phyloP scores from a whole-genome alignment of 257 asterid species.

The Penstemon newberryi region DNA sequence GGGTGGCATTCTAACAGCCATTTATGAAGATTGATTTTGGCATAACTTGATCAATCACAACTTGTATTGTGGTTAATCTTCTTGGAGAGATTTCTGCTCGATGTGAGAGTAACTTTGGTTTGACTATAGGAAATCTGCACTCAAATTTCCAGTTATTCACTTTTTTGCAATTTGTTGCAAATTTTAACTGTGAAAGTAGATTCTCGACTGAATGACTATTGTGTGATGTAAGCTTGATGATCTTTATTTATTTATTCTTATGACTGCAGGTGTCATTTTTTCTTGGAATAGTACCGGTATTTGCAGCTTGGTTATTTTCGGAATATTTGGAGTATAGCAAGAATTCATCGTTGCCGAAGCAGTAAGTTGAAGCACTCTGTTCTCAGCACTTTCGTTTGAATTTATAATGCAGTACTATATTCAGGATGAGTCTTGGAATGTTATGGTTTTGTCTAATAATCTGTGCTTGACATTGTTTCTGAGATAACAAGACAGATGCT shows the following conservation, averaged over 20 bases:
- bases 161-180: no score
- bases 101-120: background rate
- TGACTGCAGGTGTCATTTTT: conserved; percentile 72
- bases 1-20: conserved; percentile 3
- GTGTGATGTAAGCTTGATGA: conserved; percentile 16
- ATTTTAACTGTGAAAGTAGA: background rate
- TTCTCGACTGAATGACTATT: background rate
- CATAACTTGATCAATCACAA: background rate
- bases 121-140: no score
- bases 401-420: background rate
- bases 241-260: conserved; percentile 18
- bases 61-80: background rate
- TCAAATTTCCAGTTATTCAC: no score
- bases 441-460: conserved; percentile 7
- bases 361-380: conserved; percentile 38
- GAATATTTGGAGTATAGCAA: conserved; percentile 75
- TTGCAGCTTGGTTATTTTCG: conserved; percentile 81
- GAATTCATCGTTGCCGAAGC: conserved; percentile 38
- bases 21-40: conserved; percentile 12
- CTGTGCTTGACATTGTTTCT: background rate
- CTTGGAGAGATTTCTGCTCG: background rate
- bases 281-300: conserved; percentile 64
- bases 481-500: conserved; percentile 1
- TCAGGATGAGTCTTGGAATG: conserved; percentile 14
- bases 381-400: background rate